A percentile compares a stretch with the other conserved stretches of the same genome.
These are phyloP conservation scores for Ophiostoma australiae DNA, from an alignment of 2,329 filamentous ascomycete species.

Conservation along the genomic window DNA sequence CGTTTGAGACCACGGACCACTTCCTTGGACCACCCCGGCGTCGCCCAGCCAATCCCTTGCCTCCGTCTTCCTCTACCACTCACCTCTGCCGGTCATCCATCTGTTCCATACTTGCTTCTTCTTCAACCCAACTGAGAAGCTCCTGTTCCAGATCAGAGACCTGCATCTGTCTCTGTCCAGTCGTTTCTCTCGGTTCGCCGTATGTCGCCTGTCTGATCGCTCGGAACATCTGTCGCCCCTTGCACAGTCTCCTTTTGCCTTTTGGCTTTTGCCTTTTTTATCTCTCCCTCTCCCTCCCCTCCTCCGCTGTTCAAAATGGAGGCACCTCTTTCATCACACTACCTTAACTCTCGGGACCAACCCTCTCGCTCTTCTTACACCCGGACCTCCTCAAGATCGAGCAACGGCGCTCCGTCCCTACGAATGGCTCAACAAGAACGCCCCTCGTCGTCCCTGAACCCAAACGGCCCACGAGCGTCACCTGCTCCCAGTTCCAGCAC, in stretches of 20 bases:
- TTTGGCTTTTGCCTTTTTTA: background rate
- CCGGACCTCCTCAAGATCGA: conserved; percentile 23
- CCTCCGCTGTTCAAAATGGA: conserved; percentile 22
- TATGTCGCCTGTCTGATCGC: background rate
- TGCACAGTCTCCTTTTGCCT: background rate
- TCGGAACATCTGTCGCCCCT: conserved; percentile 1
- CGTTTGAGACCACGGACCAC: conserved; percentile 11
- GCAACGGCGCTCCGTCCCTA: conserved; percentile 16
- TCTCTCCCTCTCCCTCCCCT: background rate
- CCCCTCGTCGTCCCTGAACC: conserved; percentile 8
- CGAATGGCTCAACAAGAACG: conserved; percentile 14
- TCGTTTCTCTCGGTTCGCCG: conserved; percentile 16
- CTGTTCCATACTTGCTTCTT: conserved; percentile 5
- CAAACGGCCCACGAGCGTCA: conserved; percentile 15
- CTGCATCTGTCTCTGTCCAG: background rate
- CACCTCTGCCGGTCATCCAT: background rate
- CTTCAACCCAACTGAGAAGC: background rate
- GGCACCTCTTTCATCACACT: conserved; percentile 18
- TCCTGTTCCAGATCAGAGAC: conserved; percentile 13
- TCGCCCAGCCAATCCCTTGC: conserved; percentile 15
- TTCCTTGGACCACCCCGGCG: conserved; percentile 12
- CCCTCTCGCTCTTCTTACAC: conserved; percentile 22
- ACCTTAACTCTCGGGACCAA: conserved; percentile 19
- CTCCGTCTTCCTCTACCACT: background rate
- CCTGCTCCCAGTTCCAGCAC: conserved; percentile 22